phyloP scores from a whole-genome alignment of 2,329 filamentous ascomycete genomes.

The Dryadomyces quercus-mongolicae region DNA sequence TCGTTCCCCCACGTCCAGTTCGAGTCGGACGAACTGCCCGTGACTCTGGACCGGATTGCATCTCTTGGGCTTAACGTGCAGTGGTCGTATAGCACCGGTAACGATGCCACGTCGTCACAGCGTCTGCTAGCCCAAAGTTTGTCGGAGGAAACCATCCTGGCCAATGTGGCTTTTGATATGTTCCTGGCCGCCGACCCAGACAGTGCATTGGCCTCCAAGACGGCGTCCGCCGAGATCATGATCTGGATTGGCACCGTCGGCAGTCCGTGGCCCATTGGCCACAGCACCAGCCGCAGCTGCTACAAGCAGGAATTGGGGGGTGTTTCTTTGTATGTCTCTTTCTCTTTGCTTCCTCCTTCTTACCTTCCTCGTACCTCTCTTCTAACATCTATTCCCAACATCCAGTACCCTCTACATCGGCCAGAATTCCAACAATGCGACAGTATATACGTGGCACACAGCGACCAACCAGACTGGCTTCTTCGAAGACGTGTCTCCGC shows the following conservation, averaged over 20 bases:
- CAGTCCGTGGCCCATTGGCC: not conserved
- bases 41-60: not conserved
- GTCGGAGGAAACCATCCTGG: not conserved
- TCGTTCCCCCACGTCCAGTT: conserved; percentile 3
- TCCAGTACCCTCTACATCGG: conserved; percentile 1
- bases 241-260: conserved; percentile 3
- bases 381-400: not conserved
- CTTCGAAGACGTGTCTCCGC: conserved; percentile 1
- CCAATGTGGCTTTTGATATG: conserved; percentile 6
- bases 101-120: not conserved
- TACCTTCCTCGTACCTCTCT: not conserved
- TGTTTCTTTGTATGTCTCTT: not conserved
- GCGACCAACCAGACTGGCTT: not conserved
- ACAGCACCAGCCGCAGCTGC: not conserved
- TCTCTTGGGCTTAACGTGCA: not conserved
- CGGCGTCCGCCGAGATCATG: conserved; percentile 3
- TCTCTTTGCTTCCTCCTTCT: not conserved
- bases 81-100: not conserved
- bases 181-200: not conserved
- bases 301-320: not conserved
- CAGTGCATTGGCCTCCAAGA: not conserved
- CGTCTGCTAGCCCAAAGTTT: not conserved
- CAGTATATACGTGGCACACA: conserved; percentile 3
- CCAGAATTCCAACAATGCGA: not conserved
- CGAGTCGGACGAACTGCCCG: not conserved